Percentiles rank a stretch among this genome's conserved stretches.
These are phyloP conservation scores for Nicotiana tabacum DNA, from an alignment of 257 asterid genomes.

Conservation along the genomic window DNA sequence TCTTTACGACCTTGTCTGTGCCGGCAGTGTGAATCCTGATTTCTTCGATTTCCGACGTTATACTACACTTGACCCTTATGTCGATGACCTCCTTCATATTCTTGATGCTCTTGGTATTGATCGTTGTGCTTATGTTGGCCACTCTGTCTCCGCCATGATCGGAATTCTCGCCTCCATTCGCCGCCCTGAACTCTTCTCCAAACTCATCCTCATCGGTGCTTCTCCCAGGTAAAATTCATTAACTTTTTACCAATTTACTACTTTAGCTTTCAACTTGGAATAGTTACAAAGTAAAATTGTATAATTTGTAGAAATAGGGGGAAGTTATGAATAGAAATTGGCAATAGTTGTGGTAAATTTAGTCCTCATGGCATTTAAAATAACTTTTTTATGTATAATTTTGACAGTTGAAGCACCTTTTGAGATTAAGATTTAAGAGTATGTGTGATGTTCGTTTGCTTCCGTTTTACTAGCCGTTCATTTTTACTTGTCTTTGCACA, in stretches of 20 bases:
- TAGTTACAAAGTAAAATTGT: no score
- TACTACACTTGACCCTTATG: conserved; percentile 80
- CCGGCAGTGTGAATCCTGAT: conserved; percentile 95
- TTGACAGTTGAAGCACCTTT: no score
- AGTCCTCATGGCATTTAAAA: no score
- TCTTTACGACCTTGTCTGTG: conserved; percentile 85
- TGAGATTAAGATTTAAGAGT: no score
- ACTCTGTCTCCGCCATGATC: conserved; percentile 92
- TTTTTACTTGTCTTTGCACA: no score
- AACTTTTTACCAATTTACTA: background rate
- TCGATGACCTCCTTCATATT: conserved; percentile 70
- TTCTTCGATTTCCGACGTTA: conserved; percentile 82
- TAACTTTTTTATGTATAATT: no score
- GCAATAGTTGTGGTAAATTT: no score
- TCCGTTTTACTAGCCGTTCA: no score
- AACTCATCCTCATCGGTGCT: conserved; percentile 87
- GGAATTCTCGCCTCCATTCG: conserved; percentile 88
- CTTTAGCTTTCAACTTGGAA: background rate
- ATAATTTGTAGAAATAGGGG: no score
- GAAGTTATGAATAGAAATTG: no score
- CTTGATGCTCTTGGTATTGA: conserved; percentile 57
- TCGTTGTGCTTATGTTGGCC: conserved; percentile 82
- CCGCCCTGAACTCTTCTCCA: conserved; percentile 82
- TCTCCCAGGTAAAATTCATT: conserved; percentile 72
- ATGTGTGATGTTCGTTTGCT: no score